Evolutionary conservation across 2,329 filamentous ascomycete species (phyloP).

Genomic region (Arthrobotrys sphaeroides): DNA sequence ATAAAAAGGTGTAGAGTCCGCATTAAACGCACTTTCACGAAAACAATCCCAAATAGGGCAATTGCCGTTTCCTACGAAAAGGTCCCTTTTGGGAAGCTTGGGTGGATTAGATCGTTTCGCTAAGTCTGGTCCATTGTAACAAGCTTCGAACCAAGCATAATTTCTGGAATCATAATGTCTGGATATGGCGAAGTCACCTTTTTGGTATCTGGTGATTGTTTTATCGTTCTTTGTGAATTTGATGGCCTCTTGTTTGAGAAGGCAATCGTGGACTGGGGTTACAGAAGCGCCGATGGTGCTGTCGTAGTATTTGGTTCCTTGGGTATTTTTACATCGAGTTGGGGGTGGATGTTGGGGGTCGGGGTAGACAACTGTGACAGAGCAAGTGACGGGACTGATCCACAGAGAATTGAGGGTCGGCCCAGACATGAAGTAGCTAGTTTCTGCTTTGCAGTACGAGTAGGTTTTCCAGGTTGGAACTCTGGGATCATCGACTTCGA

Average conservation of each 20-base stretch:
- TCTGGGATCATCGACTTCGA: background rate
- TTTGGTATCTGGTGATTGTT: conserved; percentile 2
- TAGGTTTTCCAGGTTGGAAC: conserved; percentile 14
- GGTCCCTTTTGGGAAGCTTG: background rate
- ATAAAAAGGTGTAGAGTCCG: conserved; percentile 2
- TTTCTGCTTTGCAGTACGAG: conserved; percentile 1
- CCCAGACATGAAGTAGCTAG: conserved; percentile 15
- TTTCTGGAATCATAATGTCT: background rate
- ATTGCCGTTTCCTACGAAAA: conserved; percentile 2
- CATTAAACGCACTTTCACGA: conserved; percentile 7
- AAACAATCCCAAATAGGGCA: conserved; percentile 10
- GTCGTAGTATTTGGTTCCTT: background rate
- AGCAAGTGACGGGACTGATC: conserved; percentile 13
- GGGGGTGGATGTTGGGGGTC: background rate
- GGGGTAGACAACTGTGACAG: background rate
- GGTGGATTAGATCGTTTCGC: background rate
- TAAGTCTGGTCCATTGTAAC: background rate
- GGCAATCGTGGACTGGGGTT: background rate
- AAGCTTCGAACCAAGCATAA: conserved; percentile 23
- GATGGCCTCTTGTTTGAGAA: conserved; percentile 1
- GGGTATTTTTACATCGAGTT: background rate
- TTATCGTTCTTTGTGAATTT: conserved; percentile 3
- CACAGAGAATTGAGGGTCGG: conserved; percentile 15
- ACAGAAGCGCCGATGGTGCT: background rate
- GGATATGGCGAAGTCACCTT: background rate